Percentiles rank a stretch among this genome's conserved stretches.
phyloP scores from a whole-genome alignment of 495 filamentous ascomycete species.

The Copromyces sp. region DNA sequence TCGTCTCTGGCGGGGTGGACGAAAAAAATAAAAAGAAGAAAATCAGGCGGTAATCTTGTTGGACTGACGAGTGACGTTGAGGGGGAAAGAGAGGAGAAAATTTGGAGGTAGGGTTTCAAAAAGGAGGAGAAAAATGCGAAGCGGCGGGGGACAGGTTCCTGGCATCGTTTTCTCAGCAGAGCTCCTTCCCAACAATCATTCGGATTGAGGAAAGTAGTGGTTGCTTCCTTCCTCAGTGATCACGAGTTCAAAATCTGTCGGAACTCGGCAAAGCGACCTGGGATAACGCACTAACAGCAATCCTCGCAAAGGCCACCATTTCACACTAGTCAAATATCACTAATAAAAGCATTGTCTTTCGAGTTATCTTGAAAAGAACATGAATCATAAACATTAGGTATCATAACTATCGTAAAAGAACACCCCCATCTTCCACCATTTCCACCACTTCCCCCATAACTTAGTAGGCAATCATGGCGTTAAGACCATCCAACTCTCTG shows the following conservation, averaged over 20 bases:
- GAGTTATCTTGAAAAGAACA: not conserved
- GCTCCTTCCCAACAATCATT: not conserved
- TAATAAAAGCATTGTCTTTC: not conserved
- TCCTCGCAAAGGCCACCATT: not conserved
- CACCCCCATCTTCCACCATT: no score
- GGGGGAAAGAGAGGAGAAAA: no score
- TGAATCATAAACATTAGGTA: not conserved
- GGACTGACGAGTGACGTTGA: no score
- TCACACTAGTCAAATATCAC: not conserved
- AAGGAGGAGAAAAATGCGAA: not conserved
- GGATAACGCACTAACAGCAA: not conserved
- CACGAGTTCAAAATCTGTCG: no score
- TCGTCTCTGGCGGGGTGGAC: not conserved
- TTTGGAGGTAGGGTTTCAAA: no score
- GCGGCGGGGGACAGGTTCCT: not conserved
- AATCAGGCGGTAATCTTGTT: not conserved
- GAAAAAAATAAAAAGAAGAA: not conserved
- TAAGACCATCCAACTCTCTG: conserved; percentile 61
- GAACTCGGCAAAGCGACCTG: no score
- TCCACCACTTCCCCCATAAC: not conserved
- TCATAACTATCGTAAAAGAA: not conserved
- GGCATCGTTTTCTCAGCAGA: not conserved
- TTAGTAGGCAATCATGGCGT: conserved; percentile 35
- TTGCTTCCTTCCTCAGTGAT: not conserved
- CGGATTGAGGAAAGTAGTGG: not conserved